phyloP scores from a whole-genome alignment of 345 rosid species.

The Brassica juncea region DNA sequence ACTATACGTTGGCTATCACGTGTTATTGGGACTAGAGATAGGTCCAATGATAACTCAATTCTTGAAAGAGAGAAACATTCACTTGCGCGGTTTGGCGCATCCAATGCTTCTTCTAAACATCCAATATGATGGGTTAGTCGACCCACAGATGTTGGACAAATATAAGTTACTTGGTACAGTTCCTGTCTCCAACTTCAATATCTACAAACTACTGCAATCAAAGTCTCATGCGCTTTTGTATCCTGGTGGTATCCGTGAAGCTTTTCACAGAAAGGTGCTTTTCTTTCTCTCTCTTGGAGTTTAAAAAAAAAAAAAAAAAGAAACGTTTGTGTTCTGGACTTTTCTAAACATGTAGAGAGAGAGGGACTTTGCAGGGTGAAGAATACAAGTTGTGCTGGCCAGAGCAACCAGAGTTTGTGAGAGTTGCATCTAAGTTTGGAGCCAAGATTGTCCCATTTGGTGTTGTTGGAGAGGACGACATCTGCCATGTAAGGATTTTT shows the following conservation, averaged over 20 bases:
- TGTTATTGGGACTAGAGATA: constrained; percentile 65
- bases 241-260: constrained; percentile 90
- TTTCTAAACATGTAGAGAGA: neutral
- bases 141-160: constrained; percentile 43
- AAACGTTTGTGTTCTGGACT: neutral
- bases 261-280: constrained; percentile 71
- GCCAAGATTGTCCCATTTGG: constrained; percentile 87
- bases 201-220: constrained; percentile 64
- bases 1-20: constrained; percentile 73
- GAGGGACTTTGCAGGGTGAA: constrained; percentile 61
- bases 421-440: constrained; percentile 85
- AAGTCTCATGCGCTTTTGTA: constrained; percentile 69
- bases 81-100: constrained; percentile 71
- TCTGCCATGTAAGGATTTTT: constrained; percentile 51
- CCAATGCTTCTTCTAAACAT: constrained; percentile 49
- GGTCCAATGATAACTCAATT: constrained; percentile 46
- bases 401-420: constrained; percentile 71
- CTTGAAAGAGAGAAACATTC: constrained; percentile 54
- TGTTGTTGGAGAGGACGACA: constrained; percentile 76
- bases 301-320: too few species aligned
- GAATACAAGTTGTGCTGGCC: constrained; percentile 82
- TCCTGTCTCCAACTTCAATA: constrained; percentile 55
- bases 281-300: neutral
- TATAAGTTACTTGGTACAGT: constrained; percentile 30
- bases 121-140: neutral